Evolutionary conservation across 139 green algal genomes (phyloP).

Genomic region (Micractinium conductrix): DNA sequence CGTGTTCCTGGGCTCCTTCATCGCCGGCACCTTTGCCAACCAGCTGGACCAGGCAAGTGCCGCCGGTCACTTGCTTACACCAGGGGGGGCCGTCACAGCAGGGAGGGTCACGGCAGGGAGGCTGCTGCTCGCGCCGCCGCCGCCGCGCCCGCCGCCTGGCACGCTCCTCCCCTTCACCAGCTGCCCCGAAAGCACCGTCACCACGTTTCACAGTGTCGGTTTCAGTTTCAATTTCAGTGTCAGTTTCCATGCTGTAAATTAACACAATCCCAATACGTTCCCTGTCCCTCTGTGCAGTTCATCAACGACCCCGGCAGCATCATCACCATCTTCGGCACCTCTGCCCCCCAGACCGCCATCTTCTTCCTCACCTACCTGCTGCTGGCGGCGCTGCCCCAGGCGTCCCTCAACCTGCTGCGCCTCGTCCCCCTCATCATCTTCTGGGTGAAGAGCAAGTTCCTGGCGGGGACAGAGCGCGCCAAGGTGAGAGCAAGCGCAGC

Average conservation of each 20-base stretch:
- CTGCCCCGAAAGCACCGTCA: no score
- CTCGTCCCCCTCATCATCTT: constrained; percentile 40
- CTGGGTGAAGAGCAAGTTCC: constrained; percentile 34
- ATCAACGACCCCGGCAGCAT: not conserved
- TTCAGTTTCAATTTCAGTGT: no score
- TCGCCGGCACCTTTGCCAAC: constrained; percentile 53
- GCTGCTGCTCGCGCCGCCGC: no score
- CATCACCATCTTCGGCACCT: constrained; percentile 66
- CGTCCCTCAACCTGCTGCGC: constrained; percentile 34
- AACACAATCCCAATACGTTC: no score
- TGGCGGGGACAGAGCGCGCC: constrained; percentile 62
- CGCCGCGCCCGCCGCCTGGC: no score
- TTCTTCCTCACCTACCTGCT: constrained; percentile 82
- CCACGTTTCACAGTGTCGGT: no score
- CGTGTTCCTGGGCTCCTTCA: constrained; percentile 73
- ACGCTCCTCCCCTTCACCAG: no score
- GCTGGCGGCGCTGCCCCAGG: constrained; percentile 7
- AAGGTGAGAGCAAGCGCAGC: constrained; percentile 27
- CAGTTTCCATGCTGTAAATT: no score
- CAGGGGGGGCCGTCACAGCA: no score
- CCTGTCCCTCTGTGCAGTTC: not conserved
- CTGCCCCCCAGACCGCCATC: constrained; percentile 69
- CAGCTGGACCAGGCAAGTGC: constrained; percentile 38
- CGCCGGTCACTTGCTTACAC: no score
- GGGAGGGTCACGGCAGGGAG: no score